These are phyloP conservation scores for Aspergillus floridensis DNA, from an alignment of 2,329 filamentous ascomycete species.

Conservation along the genomic window DNA sequence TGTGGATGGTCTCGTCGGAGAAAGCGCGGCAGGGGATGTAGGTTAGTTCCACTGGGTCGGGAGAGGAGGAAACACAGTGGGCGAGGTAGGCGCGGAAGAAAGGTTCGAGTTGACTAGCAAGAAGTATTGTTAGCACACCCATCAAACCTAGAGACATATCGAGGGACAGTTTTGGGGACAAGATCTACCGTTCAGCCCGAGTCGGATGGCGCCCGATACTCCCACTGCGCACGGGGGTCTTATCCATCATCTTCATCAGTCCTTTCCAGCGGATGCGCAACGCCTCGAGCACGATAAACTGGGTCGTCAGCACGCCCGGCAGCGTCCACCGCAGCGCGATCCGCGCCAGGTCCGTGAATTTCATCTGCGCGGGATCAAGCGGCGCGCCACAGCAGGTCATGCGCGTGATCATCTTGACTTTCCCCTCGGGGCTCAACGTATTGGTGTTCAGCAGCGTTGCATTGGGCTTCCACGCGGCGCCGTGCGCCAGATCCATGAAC, in stretches of 20 bases:
- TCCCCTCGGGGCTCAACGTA: background rate
- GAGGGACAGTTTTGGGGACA: too few species aligned
- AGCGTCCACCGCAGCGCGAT: constrained; percentile 4
- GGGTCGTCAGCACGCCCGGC: constrained; percentile 1
- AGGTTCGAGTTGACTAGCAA: constrained; percentile 1
- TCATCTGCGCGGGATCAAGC: constrained; percentile 6
- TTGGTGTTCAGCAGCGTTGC: constrained; percentile 7
- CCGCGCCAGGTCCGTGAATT: background rate
- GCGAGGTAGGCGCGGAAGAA: constrained; percentile 8
- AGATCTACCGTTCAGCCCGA: background rate
- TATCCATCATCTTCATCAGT: constrained; percentile 7
- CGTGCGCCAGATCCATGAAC: constrained; percentile 7
- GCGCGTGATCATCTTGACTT: constrained; percentile 5
- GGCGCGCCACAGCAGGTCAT: background rate
- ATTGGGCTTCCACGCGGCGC: constrained; percentile 1
- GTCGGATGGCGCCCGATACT: constrained; percentile 5
- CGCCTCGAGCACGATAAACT: constrained; percentile 1
- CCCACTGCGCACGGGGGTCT: constrained; percentile 4
- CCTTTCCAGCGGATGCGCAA: constrained; percentile 1
- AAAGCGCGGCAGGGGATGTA: constrained; percentile 11
- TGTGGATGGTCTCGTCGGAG: background rate
- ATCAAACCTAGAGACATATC: too few species aligned
- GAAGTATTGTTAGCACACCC: too few species aligned
- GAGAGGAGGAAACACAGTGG: background rate
- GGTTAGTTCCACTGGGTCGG: constrained; percentile 1